phyloP scores from a whole-genome alignment of 2,329 filamentous ascomycete genomes.

The Stagonosporopsis cucurbitacearum region DNA sequence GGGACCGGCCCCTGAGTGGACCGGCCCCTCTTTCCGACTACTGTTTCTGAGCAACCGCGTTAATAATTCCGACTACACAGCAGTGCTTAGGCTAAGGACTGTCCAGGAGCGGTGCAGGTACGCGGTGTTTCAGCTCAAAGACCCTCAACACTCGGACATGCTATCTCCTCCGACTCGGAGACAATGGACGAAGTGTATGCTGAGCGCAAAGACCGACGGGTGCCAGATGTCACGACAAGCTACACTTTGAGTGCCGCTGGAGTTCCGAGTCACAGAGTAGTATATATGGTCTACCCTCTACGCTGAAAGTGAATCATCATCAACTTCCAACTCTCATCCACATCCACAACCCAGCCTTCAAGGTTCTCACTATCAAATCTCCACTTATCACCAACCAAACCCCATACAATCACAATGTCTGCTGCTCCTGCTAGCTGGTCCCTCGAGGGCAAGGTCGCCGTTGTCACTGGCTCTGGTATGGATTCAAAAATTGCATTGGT shows the following conservation, averaged over 20 bases:
- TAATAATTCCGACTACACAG: constrained; percentile 40
- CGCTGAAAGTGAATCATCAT: constrained; percentile 28
- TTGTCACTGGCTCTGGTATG: constrained; percentile 60
- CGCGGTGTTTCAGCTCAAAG: constrained; percentile 37
- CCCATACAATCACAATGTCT: constrained; percentile 45
- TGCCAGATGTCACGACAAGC: constrained; percentile 27
- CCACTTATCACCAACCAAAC: constrained; percentile 23
- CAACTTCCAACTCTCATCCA: constrained; percentile 22
- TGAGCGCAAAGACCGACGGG: constrained; percentile 25
- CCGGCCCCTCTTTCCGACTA: constrained; percentile 42
- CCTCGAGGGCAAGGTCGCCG: constrained; percentile 61
- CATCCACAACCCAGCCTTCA: constrained; percentile 23
- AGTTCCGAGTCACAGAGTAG: constrained; percentile 37
- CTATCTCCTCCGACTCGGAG: constrained; percentile 37
- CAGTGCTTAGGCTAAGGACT: constrained; percentile 34
- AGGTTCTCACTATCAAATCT: constrained; percentile 8
- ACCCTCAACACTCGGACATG: constrained; percentile 33
- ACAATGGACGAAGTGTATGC: constrained; percentile 33
- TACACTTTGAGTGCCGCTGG: constrained; percentile 37
- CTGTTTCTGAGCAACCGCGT: constrained; percentile 11
- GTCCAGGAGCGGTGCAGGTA: constrained; percentile 30
- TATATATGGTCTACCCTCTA: constrained; percentile 42
- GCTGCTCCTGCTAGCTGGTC: constrained; percentile 55
- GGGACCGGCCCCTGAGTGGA: constrained; percentile 15
- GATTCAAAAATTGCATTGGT: background rate